A percentile compares a stretch with the other conserved stretches of the same genome.
These are phyloP conservation scores for Pueraria montana DNA, from an alignment of 306 rosid species.

Conservation along the genomic window DNA sequence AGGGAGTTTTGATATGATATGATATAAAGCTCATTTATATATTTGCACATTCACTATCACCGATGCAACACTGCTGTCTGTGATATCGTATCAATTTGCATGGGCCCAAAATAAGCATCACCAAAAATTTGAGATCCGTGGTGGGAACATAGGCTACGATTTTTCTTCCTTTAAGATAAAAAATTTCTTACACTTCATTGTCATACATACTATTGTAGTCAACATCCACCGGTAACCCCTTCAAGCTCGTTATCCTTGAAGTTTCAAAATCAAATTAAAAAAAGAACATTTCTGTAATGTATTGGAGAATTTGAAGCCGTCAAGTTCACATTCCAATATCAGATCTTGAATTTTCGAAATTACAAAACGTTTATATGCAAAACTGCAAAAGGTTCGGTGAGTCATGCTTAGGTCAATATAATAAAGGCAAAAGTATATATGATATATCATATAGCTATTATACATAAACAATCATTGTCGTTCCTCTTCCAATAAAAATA, in stretches of 20 bases:
- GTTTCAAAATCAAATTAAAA: neutral
- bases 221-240: neutral
- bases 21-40: neutral
- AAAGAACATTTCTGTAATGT: neutral
- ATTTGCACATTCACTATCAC: neutral
- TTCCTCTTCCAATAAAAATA: neutral
- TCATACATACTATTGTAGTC: conserved; percentile 8
- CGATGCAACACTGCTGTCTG: conserved; percentile 11
- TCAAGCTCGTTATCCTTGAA: neutral
- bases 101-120: conserved; percentile 41
- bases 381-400: neutral
- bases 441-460: neutral
- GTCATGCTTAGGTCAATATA: conserved; percentile 19
- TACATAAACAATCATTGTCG: conserved; percentile 17
- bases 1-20: neutral
- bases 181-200: conserved; percentile 20
- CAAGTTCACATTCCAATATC: conserved; percentile 59
- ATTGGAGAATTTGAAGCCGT: conserved; percentile 18
- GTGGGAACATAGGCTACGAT: conserved; percentile 47
- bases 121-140: conserved; percentile 39
- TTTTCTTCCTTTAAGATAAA: conserved; percentile 26
- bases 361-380: neutral
- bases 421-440: neutral
- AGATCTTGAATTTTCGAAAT: conserved; percentile 58
- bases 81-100: conserved; percentile 22